Percentiles rank a stretch among this genome's conserved stretches.
phyloP scores from a whole-genome alignment of 1,139 yeast species.

The Debaryomyces sp. region DNA sequence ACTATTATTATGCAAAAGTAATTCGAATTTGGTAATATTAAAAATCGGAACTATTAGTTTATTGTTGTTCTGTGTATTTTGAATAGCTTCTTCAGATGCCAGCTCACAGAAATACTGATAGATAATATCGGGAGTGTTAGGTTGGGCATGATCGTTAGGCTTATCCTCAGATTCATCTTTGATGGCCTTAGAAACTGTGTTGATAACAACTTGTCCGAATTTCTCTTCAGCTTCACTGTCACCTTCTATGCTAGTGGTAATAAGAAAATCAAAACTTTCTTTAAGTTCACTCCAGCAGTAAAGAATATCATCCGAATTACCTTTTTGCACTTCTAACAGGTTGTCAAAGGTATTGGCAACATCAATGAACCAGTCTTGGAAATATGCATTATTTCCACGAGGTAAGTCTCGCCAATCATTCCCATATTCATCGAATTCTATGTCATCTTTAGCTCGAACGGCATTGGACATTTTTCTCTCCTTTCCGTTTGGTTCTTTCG shows the following conservation, averaged over 20 bases:
- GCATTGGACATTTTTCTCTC: conserved; percentile 28
- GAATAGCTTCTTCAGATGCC: conserved; percentile 31
- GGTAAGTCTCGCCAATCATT: conserved; percentile 74
- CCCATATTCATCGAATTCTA: conserved; percentile 60
- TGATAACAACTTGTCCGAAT: conserved; percentile 43
- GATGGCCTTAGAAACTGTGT: conserved; percentile 56
- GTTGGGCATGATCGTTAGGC: conserved; percentile 11
- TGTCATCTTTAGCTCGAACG: conserved; percentile 29
- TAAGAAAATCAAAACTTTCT: conserved; percentile 31
- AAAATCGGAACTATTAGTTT: conserved; percentile 44
- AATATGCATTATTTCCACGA: conserved; percentile 50
- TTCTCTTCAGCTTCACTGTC: conserved; percentile 30
- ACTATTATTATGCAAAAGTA: conserved; percentile 37
- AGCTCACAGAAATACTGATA: conserved; percentile 46
- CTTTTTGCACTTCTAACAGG: conserved; percentile 17
- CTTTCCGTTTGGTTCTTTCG: neutral
- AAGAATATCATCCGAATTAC: conserved; percentile 31
- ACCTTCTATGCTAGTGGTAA: conserved; percentile 28
- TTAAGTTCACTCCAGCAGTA: conserved; percentile 33
- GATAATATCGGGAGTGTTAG: conserved; percentile 52
- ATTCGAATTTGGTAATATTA: conserved; percentile 42
- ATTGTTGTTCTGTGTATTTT: conserved; percentile 28
- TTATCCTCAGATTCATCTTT: conserved; percentile 28
- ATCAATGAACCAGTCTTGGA: conserved; percentile 22
- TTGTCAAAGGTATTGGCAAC: conserved; percentile 18